Percentiles rank a stretch among this genome's conserved stretches.
These are phyloP conservation scores for Fomitopsis pinicola DNA, from an alignment of 1,284 basidiomycete species.

Conservation along the genomic window DNA sequence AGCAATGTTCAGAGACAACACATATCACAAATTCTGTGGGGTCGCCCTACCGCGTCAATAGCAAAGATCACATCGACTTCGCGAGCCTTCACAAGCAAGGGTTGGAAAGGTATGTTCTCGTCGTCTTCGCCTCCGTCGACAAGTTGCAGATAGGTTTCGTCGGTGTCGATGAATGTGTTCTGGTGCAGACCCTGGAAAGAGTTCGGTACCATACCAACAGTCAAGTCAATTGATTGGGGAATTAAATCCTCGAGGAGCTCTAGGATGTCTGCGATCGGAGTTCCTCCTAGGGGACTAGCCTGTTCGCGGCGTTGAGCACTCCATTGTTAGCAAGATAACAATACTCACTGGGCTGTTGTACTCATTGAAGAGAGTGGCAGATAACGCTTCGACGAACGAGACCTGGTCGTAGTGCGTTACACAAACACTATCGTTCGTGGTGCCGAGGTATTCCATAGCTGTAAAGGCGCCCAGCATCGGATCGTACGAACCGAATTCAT, in stretches of 20 bases:
- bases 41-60: conserved; percentile 40
- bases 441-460: conserved; percentile 40
- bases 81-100: conserved; percentile 48
- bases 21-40: background rate
- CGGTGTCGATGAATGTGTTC: conserved; percentile 33
- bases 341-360: conserved; percentile 30
- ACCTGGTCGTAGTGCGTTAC: conserved; percentile 47
- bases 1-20: background rate
- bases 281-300: conserved; percentile 15
- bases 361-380: conserved; percentile 38
- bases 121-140: conserved; percentile 41
- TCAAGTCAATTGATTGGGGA: conserved; percentile 24
- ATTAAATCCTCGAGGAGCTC: conserved; percentile 20
- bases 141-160: conserved; percentile 29
- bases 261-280: conserved; percentile 22
- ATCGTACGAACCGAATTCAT: conserved; percentile 43
- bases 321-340: background rate
- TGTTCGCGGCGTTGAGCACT: background rate
- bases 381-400: conserved; percentile 35
- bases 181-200: conserved; percentile 38
- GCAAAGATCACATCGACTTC: conserved; percentile 49
- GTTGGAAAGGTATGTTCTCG: conserved; percentile 47
- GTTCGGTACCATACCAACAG: conserved; percentile 32
- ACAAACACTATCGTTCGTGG: conserved; percentile 38
- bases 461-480: conserved; percentile 40